Conservation (phyloP, 2,329 filamentous ascomycete genomes). For the Canariomyces notabilis region DNA sequence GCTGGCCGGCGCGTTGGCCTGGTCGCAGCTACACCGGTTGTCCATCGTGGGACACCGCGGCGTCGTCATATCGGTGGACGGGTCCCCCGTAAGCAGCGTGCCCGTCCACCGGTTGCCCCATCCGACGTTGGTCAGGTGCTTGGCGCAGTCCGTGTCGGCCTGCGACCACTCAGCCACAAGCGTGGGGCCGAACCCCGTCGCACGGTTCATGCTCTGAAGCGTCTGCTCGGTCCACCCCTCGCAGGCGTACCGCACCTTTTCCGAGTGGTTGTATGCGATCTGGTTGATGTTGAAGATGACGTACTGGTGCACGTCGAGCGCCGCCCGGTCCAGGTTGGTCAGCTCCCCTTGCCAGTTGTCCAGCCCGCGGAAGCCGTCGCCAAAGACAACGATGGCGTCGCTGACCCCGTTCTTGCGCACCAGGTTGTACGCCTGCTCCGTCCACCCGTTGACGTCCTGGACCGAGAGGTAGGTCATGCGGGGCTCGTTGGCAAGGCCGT, state of each 20-base stretch:
- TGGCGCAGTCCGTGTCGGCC: conserved; percentile 90
- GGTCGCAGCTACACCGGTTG: conserved; percentile 63
- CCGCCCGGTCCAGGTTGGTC: conserved; percentile 62
- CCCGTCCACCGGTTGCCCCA: conserved; percentile 90
- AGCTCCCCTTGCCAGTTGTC: conserved; percentile 85
- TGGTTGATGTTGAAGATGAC: conserved; percentile 94
- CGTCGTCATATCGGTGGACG: conserved; percentile 55
- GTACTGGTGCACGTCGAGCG: conserved; percentile 97
- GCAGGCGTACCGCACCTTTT: conserved; percentile 85
- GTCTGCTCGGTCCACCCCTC: conserved; percentile 80
- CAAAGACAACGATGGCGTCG: conserved; percentile 69
- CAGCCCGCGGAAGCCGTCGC: conserved; percentile 91
- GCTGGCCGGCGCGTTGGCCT: conserved; percentile 68
- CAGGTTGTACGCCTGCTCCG: conserved; percentile 62
- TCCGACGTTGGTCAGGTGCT: conserved; percentile 82
- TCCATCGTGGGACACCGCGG: conserved; percentile 69
- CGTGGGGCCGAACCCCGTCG: conserved; percentile 83
- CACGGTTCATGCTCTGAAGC: conserved; percentile 62
- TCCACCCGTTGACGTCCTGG: conserved; percentile 72
- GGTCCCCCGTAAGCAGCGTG: conserved; percentile 66
- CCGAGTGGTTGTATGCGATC: conserved; percentile 72
- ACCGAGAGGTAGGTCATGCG: conserved; percentile 71
- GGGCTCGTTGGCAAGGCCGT: conserved; percentile 92
- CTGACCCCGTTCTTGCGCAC: conserved; percentile 73
- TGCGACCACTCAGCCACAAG: conserved; percentile 97